Conservation (phyloP, 192 early-diverging fungal species). For the Chytriomyces sp. region DNA sequence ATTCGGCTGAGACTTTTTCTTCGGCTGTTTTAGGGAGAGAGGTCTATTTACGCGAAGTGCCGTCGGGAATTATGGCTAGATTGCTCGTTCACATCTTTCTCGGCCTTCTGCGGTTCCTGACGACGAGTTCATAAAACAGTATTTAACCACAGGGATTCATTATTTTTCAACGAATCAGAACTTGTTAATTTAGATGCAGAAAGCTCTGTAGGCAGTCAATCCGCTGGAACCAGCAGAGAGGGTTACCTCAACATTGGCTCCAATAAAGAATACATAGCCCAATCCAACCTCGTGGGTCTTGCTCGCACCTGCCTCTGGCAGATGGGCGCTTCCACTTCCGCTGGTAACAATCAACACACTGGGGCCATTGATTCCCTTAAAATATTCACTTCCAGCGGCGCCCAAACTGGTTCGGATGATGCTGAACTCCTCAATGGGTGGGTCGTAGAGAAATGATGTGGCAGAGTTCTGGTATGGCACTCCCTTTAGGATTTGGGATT, state of each 20-base stretch:
- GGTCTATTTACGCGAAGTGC: neutral
- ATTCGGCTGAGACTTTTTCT: too few species aligned
- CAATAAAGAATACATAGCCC: slow-evolving; percentile 81
- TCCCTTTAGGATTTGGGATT: slow-evolving; percentile 77
- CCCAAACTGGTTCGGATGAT: slow-evolving; percentile 68
- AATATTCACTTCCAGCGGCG: slow-evolving; percentile 49
- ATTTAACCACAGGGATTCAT: too few species aligned
- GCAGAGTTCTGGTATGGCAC: slow-evolving; percentile 53
- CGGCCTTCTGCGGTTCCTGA: neutral
- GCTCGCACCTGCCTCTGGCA: slow-evolving; percentile 9
- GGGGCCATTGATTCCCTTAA: slow-evolving; percentile 73
- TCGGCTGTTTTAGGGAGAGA: too few species aligned
- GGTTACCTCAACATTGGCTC: slow-evolving; percentile 55
- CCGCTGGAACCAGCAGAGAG: slow-evolving; percentile 37
- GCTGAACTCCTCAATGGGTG: slow-evolving; percentile 95
- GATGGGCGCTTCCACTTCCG: slow-evolving; percentile 58
- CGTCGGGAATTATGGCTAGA: neutral
- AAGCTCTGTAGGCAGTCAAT: slow-evolving; percentile 52
- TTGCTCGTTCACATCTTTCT: neutral
- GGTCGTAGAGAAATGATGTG: slow-evolving; percentile 75
- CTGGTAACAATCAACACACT: slow-evolving; percentile 82
- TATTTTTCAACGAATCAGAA: too few species aligned
- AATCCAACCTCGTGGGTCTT: slow-evolving; percentile 42
- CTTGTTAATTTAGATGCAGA: slow-evolving; percentile 37
- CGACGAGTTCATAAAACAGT: too few species aligned